A percentile compares a stretch with the other conserved stretches of the same genome.
These are phyloP conservation scores for Volvox africanus DNA, from an alignment of 139 green algal genomes.

Conservation along the genomic window DNA sequence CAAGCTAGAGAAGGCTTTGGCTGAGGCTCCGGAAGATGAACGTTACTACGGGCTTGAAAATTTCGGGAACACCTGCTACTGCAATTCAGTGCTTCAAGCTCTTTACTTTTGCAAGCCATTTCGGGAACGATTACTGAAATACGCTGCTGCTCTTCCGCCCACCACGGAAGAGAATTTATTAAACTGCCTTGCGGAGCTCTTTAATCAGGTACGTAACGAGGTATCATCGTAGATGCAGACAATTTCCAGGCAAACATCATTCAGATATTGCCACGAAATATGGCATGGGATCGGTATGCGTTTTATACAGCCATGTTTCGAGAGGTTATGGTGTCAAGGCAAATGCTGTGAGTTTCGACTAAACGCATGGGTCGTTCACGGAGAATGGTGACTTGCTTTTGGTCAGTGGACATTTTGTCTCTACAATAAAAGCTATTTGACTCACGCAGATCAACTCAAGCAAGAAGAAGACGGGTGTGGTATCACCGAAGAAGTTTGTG, in stretches of 20 bases:
- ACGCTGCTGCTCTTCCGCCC: conserved; percentile 64
- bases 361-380: no score
- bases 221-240: no score
- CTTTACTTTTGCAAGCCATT: conserved; percentile 94
- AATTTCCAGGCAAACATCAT: no score
- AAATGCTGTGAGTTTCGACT: no score
- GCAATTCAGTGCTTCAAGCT: conserved; percentile 96
- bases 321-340: no score
- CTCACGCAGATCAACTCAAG: conserved; percentile 81
- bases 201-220: conserved; percentile 71
- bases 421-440: no score
- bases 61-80: conserved; percentile 99
- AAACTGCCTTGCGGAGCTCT: conserved; percentile 92
- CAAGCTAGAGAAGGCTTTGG: conserved; percentile 82
- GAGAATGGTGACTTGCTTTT: no score
- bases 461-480: conserved; percentile 91
- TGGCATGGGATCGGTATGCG: no score
- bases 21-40: conserved; percentile 85
- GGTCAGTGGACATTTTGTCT: no score
- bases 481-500: conserved; percentile 93
- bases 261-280: no score
- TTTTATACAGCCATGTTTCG: no score
- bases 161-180: conserved; percentile 91
- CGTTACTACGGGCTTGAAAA: conserved; percentile 98
- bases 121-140: conserved; percentile 85